Percentiles rank a stretch among this genome's conserved stretches.
Evolutionary conservation across 495 filamentous ascomycete species (phyloP).

Genomic region (Ascodesmis nigricans): DNA sequence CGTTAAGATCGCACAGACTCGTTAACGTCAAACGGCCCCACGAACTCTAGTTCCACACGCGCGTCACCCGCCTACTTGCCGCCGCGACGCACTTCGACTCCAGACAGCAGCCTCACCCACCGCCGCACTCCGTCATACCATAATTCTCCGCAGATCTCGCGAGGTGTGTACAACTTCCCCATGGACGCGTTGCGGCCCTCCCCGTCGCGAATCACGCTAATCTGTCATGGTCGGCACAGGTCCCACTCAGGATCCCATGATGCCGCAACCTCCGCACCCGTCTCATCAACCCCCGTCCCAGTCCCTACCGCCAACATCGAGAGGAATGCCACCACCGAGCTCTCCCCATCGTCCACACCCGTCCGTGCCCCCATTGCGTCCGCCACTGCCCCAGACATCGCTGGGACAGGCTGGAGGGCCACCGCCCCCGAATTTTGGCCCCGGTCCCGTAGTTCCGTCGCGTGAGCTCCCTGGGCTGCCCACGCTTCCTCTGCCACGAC

Average conservation of each 20-base stretch:
- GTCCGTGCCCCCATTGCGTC: constrained; percentile 15
- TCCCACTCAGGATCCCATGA: constrained; percentile 15
- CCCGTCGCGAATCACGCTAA: constrained; percentile 7
- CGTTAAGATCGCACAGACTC: constrained; percentile 15
- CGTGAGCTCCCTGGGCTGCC: constrained; percentile 30
- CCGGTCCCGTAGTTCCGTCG: constrained; percentile 27
- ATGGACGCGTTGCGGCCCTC: constrained; percentile 4
- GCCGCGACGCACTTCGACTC: constrained; percentile 17
- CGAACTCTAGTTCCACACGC: constrained; percentile 17
- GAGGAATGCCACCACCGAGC: constrained; percentile 18
- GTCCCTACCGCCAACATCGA: constrained; percentile 1
- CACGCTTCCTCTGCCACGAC: constrained; percentile 9
- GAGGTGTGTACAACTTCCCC: constrained; percentile 17
- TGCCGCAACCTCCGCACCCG: constrained; percentile 12
- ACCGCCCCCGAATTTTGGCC: constrained; percentile 29
- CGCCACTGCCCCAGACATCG: constrained; percentile 27
- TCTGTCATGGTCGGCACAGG: constrained; percentile 6
- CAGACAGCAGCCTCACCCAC: constrained; percentile 10
- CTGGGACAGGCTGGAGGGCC: constrained; percentile 30
- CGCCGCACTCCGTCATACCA: constrained; percentile 15
- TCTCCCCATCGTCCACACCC: constrained; percentile 22
- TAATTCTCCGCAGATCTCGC: constrained; percentile 13
- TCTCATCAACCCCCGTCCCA: constrained; percentile 4
- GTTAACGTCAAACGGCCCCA: constrained; percentile 14
- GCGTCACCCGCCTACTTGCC: constrained; percentile 14